A percentile compares a stretch with the other conserved stretches of the same genome.
Evolutionary conservation across 2,329 filamentous ascomycete species (phyloP).

Genomic region (Basipetospora chlamydospora): DNA sequence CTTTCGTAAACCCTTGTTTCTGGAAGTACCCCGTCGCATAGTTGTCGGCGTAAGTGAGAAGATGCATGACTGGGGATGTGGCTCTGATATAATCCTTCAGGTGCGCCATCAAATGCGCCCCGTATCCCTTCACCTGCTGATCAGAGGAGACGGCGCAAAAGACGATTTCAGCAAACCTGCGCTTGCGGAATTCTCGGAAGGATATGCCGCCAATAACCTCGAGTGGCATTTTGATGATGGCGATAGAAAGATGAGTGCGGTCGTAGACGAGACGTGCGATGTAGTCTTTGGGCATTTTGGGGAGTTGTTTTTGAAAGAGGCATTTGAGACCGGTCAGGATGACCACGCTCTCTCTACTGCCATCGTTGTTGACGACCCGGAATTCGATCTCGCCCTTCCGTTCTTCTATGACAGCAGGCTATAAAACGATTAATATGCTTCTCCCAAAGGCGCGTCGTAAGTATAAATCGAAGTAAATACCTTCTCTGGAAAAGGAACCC

Average conservation of each 20-base stretch:
- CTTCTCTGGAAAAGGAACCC: too few relatives aligned
- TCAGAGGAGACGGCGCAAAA: conserved; percentile 97
- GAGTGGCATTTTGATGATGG: conserved; percentile 90
- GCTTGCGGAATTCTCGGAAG: conserved; percentile 83
- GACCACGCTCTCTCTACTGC: conserved; percentile 72
- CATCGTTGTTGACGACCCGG: conserved; percentile 94
- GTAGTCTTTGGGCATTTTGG: conserved; percentile 99
- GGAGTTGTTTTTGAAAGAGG: conserved; percentile 95
- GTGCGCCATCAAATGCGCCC: conserved; percentile 94
- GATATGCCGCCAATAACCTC: conserved; percentile 97
- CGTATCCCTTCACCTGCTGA: conserved; percentile 97
- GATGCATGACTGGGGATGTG: conserved; percentile 94
- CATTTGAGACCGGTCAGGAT: conserved; percentile 93
- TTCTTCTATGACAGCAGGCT: conserved; percentile 87
- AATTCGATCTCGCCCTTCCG: conserved; percentile 92
- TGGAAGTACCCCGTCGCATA: conserved; percentile 99
- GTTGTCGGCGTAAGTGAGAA: conserved; percentile 96
- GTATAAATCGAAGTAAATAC: too few relatives aligned
- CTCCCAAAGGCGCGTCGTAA: too few relatives aligned
- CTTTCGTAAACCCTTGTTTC: conserved; percentile 97
- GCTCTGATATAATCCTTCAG: conserved; percentile 97
- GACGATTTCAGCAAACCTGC: conserved; percentile 93
- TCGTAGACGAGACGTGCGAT: conserved; percentile 96
- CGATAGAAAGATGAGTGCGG: conserved; percentile 87
- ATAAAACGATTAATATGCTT: too few relatives aligned